Base-by-base conservation (phyloP, 1,139 yeast genomes). In the Saccharomyces hybrid region DNA sequence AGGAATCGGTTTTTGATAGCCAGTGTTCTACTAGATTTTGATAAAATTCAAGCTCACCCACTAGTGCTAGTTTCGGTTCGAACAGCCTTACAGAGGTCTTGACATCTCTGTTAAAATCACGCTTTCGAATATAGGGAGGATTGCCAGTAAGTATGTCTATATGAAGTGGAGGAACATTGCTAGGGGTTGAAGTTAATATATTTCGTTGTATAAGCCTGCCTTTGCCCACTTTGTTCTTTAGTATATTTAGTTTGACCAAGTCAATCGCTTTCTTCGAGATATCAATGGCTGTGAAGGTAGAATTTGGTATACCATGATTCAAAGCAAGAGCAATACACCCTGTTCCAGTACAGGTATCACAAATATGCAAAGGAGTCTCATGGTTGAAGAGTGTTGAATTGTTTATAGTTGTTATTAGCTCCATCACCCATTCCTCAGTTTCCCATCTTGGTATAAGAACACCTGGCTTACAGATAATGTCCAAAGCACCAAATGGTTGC, bases 391-490 rank as follows among this genome's bases (percentile, higher is more conserved):
- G 25, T 3, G 44, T 2, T 8, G 44, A 38, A 16, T 38, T 38
- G 11, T 56, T 53, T 14, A 81, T 48, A 7, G 65, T 41, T 0
- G 60, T 57, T 0, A 75, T 71, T 31, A 88, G 64, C 54, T 75
- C 75, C 32, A 72, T 41, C 6, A 80, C 75, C 98, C 98, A 91
- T 63, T 89, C 97, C 66, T 93, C 98, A 0, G 99, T 93, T 66
- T 93, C 99, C 87, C 95, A 84, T 51, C 99, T 72, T 0, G 99
- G 99, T 47, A 93, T 90, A 57, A 93, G 72, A 1, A 89, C 97
- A 0, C 83, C 83, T 0, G 75, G 75, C 27, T 70, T 64, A 64
- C 97, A 88, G 32, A 64, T 59, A 2, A 93, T 76, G 19, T 79
- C 81, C 51, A 91, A 68, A 0, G 70, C 60, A 0, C 95, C 96